A percentile compares a stretch with the other conserved stretches of the same genome.
These are phyloP conservation scores for Raddia distichophylla DNA, from an alignment of 176 grass and related monocot species.

Conservation along the genomic window DNA sequence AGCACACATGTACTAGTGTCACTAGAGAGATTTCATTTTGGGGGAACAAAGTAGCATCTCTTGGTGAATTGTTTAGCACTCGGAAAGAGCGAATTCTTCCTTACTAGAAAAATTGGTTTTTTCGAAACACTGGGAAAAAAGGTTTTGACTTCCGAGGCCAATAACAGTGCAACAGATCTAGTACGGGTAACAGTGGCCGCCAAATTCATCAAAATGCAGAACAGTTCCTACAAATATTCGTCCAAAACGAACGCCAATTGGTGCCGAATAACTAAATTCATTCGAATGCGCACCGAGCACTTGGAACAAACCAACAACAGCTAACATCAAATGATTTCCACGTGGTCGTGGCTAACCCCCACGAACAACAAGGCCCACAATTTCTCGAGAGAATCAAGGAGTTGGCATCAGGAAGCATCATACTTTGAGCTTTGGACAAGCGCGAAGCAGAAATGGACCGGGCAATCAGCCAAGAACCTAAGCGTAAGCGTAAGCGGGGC, in stretches of 20 bases:
- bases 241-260: neutral
- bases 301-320: conserved; percentile 11
- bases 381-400: neutral
- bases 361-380: conserved; percentile 16
- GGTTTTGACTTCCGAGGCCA: neutral
- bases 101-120: neutral
- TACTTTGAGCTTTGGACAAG: neutral
- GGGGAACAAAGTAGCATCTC: neutral
- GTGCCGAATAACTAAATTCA: conserved; percentile 11
- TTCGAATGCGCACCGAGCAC: neutral
- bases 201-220: neutral
- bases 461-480: neutral
- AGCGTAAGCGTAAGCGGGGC: neutral
- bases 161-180: neutral
- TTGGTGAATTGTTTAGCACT: neutral
- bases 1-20: conserved; percentile 3
- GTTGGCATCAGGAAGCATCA: neutral
- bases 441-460: neutral
- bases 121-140: too few relatives aligned
- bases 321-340: neutral
- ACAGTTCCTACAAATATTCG: neutral
- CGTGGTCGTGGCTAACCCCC: conserved; percentile 1
- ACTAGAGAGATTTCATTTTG: neutral
- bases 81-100: neutral
- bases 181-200: neutral